These are phyloP conservation scores for Daldinia loculata DNA, from an alignment of 495 filamentous ascomycete genomes.

Conservation along the genomic window DNA sequence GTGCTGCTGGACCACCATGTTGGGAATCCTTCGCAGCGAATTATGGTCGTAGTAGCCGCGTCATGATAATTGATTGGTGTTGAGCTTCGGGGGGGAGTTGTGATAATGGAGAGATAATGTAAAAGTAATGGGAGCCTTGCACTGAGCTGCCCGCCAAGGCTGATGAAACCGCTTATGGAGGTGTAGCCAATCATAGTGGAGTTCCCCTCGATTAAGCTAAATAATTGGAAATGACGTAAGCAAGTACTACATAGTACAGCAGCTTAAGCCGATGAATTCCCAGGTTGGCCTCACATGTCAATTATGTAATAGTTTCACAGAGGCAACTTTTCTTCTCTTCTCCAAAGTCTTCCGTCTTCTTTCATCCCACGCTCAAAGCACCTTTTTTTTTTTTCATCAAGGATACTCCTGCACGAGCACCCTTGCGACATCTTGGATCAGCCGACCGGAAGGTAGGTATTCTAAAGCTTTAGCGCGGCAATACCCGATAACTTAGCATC, in stretches of 20 bases:
- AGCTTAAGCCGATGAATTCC: conserved; percentile 22
- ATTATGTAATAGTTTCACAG: conserved; percentile 15
- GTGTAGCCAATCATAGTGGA: background rate
- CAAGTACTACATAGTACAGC: background rate
- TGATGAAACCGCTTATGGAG: background rate
- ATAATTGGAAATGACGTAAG: conserved; percentile 2
- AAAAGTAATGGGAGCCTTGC: conserved; percentile 16
- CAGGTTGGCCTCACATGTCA: conserved; percentile 13
- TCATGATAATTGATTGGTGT: conserved; percentile 31
- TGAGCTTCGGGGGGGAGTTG: background rate
- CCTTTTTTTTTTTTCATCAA: background rate
- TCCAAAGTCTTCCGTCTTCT: background rate
- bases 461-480: conserved; percentile 17
- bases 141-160: conserved; percentile 8
- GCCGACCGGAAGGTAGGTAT: conserved; percentile 21
- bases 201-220: background rate
- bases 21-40: conserved; percentile 45
- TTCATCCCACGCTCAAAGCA: background rate
- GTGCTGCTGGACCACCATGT: conserved; percentile 84
- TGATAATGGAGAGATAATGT: background rate
- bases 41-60: conserved; percentile 18
- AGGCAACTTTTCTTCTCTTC: background rate
- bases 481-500: conserved; percentile 11
- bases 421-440: conserved; percentile 29
- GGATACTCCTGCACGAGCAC: conserved; percentile 14